These are phyloP conservation scores for Eimeria necatrix DNA, from an alignment of 169 alveolate species.

Conservation along the genomic window DNA sequence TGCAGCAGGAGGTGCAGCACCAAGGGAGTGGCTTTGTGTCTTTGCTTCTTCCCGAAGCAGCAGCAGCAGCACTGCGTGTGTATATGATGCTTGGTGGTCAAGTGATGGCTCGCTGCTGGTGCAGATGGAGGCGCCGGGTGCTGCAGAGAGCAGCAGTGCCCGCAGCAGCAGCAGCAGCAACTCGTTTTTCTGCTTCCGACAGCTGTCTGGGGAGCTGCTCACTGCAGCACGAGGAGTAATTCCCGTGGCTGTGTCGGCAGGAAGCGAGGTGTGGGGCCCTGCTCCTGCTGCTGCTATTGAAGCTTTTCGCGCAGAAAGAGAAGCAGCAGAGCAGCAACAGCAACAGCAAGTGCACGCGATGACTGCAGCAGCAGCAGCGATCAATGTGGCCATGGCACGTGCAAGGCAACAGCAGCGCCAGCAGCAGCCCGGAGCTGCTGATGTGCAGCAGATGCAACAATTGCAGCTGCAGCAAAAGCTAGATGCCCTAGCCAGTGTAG, in stretches of 20 bases:
- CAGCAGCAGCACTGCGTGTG: conserved; percentile 48
- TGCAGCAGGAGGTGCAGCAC: conserved; percentile 67
- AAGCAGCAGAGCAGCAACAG: conserved; percentile 39
- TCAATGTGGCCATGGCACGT: background rate
- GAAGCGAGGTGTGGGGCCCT: conserved; percentile 62
- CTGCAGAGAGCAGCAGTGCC: conserved; percentile 51
- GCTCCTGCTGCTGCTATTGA: conserved; percentile 45
- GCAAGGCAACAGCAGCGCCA: conserved; percentile 25
- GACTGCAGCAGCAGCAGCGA: conserved; percentile 34
- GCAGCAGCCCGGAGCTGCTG: background rate
- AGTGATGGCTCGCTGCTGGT: conserved; percentile 29
- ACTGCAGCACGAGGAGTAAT: conserved; percentile 21
- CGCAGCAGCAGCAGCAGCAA: conserved; percentile 52
- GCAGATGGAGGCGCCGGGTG: conserved; percentile 40
- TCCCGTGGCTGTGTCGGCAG: conserved; percentile 7
- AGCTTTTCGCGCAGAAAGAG: background rate
- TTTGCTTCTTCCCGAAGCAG: conserved; percentile 65
- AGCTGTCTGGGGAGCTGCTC: conserved; percentile 15
- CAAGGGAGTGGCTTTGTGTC: background rate
- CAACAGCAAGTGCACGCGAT: conserved; percentile 44
- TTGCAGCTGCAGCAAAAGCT: conserved; percentile 46
- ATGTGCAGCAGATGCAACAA: conserved; percentile 44
- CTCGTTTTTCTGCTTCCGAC: conserved; percentile 43
- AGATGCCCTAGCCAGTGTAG: conserved; percentile 14
- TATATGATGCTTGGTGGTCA: conserved; percentile 59